Evolutionary conservation across 2,329 filamentous ascomycete species (phyloP).

Genomic region (Apiospora rasikravindrae): DNA sequence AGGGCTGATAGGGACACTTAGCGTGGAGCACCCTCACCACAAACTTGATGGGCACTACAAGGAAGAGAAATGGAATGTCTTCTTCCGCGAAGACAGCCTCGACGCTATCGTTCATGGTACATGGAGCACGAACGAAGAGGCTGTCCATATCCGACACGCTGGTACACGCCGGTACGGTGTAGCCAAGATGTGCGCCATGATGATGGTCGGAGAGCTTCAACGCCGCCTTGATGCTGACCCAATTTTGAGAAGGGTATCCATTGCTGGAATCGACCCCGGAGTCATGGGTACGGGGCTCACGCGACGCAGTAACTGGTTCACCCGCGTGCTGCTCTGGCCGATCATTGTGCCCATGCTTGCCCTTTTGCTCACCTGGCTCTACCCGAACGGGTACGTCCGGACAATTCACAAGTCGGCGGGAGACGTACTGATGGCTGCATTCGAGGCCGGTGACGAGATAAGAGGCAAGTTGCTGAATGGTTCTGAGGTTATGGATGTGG

Average conservation of each 20-base stretch:
- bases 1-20: neutral
- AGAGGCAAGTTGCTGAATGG: neutral
- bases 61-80: neutral
- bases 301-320: neutral
- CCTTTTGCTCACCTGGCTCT: neutral
- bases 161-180: neutral
- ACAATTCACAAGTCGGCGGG: neutral
- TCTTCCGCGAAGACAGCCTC: conserved; percentile 3
- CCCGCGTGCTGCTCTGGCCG: neutral
- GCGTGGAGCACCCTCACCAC: neutral
- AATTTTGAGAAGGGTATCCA: neutral
- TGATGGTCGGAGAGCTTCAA: neutral
- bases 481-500: neutral
- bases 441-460: neutral
- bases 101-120: neutral
- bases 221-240: neutral
- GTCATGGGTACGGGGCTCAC: neutral
- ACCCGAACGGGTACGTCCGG: neutral
- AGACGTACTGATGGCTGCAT: neutral
- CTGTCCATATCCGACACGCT: neutral
- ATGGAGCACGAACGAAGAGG: neutral
- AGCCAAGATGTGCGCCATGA: neutral
- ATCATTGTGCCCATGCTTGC: neutral
- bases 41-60: neutral
- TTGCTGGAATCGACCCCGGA: neutral